Base-by-base conservation (phyloP, 2,329 filamentous ascomycete genomes). In the Aspergillus pseudoviridinutans region DNA sequence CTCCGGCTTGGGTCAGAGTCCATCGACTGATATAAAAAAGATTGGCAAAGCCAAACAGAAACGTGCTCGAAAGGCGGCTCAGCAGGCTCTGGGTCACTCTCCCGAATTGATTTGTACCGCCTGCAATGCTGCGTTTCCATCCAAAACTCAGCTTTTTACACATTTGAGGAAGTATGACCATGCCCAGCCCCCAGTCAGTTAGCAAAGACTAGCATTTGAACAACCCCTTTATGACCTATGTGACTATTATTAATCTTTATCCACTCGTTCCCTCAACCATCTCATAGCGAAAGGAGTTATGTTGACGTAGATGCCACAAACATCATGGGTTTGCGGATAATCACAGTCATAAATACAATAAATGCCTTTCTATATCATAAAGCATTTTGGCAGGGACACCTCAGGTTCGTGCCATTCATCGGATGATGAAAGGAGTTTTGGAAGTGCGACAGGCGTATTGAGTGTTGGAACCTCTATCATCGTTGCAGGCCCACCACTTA, bases 41-140 rank as follows among this genome's bases (percentile, higher is more conserved):
- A 46, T 80, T 14, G 80, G 81, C 22, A 83, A 82, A 63, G 81
- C 81, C 28, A 84, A 83, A 63, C 76, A 78, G 58, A 83, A 80
- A 62, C 75, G 78, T 53, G 79, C 79, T 32, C 81, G 78, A 63
- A 82, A 77, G 62, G 79, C 78, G 14, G 79, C 78, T 4, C 71
- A 73, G 55, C 60, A 67, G 29, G 57, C 64, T 24, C 60, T 60
- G 4, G 64, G 57, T 49, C 63, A 64, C 22, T 29, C 61, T 20
- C 46, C 58, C 4, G 63, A 85, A 29, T 83, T 90, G 54, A 87
- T 87, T 66, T 97, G 94, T 70, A 83, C 88, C 2, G 84, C 86
- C 4, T 97, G 94, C 74, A 83, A 86, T 63, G 91, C 89, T 63
- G 82, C 77, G 0, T 99, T 97, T 76, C 85, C 83, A 0, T 91